Base-by-base conservation (phyloP, 2,329 filamentous ascomycete species). In the Cordyceps fumosorosea region DNA sequence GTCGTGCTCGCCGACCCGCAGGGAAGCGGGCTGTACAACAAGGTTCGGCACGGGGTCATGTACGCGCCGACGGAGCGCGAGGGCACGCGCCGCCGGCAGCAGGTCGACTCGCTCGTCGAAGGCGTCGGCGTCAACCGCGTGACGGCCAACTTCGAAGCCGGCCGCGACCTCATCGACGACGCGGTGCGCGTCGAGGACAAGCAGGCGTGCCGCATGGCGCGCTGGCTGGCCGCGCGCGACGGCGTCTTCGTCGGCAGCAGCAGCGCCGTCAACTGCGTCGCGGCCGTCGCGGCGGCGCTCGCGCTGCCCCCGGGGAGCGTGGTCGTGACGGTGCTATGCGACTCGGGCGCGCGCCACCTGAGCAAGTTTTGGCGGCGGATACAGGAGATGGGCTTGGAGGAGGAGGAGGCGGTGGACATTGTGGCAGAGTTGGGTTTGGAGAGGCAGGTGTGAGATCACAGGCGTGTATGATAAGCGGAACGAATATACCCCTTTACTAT, bases 41-140 rank as follows among this genome's bases (percentile, higher is more conserved):
- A 91, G 71, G 83, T 99, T 66, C 89, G 89, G 68, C 90, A 95
- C 74, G 95, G 93, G 5, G 95, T 99, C 64, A 96, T 99, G 91
- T 99, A 97, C 76, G 89, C 92, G 64, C 70, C 83, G 0, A 96
- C 90, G 34, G 95, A 99, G 77, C 85, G 84, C 66, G 95, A 99
- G 79, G 95, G 95, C 4, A 98, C 93, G 14, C 82, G 95, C 16
- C 83, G 96, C 55, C 82, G 95, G 63, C 87, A 90, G 69, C 96
- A 99, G 76, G 91, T 99, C 58, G 96, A 99, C 77, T 93, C 89
- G 5, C 91, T 99, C 66, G 91, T 99, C 32, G 96, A 99, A 76
- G 95, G 95, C 1, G 91, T 99, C 66, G 95, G 95, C 1, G 90
- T 98, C 74, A 99, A 96, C 72, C 87, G 95, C 2, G 82, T 96